Evolutionary conservation across 768 basidiomycete genomes (phyloP), one percentile per base, ranked within the genome.

Genomic region (Scleroderma bovista): DNA sequence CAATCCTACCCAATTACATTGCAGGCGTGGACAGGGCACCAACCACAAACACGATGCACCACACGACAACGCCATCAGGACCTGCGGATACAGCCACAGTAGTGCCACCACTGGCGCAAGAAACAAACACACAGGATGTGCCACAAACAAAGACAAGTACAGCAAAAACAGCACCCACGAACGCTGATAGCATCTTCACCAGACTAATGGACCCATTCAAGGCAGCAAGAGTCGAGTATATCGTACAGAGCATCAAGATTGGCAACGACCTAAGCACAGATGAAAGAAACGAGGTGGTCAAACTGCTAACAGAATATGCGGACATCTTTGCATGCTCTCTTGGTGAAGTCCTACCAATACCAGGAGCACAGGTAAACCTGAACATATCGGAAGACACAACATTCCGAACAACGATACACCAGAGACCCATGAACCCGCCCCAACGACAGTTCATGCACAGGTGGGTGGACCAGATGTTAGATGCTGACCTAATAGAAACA

Each of bases 301-400:
- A 40, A 0, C 47, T 74, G 1, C 24, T 75, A 0, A 32, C 7
- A 0, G 46, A 66, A 38, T 72, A 61, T 46, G 71, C 73, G 0
- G 72, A 76, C 49, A 56, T 65, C 23, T 77, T 74, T 44, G 69
- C 72, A 1, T 57, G 75, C 3, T 61, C 69, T 0, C 50, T 76
- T 9, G 62, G 63, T 20, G 71, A 77, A 48, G 74, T 76, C 3
- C 32, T 38, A 1, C 52, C 56, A 1, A 65, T 75, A 0, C 41
- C 32, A 0, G 39, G 39, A 2, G 23, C 23, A 6, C 6, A 5
- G 13, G 8, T 43, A 2, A 44, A 52, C 15, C 47, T 52, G 3
- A 52, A 49, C 8, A 11, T 53, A 12, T 44, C 44, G 2, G 17
- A 26, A 0, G 37, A 45, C 12, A 7, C 22, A 10, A 40, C n/a